A percentile compares a stretch with the other conserved stretches of the same genome.
These are phyloP conservation scores for Pseudogymnoascus sp. DNA, from an alignment of 2,329 filamentous ascomycete species.

Conservation along the genomic window DNA sequence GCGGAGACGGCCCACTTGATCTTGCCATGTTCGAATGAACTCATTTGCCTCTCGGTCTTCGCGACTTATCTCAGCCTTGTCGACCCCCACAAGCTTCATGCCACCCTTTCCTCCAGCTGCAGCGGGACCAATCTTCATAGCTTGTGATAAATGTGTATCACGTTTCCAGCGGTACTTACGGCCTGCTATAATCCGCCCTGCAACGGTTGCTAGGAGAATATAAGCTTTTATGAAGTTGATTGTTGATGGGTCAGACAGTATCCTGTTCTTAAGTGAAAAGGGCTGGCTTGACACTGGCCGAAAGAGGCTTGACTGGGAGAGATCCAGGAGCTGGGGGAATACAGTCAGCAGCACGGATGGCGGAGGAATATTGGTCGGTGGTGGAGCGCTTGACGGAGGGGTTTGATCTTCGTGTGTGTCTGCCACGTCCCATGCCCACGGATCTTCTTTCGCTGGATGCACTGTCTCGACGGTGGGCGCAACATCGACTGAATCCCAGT, in stretches of 20 bases:
- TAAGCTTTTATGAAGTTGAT: slow-evolving; percentile 58
- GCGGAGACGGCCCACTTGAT: slow-evolving; percentile 66
- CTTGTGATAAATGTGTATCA: slow-evolving; percentile 74
- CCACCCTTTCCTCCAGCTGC: slow-evolving; percentile 67
- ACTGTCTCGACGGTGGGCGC: neutral
- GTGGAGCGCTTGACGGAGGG: slow-evolving; percentile 29
- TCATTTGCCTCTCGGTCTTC: slow-evolving; percentile 82
- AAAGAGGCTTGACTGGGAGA: slow-evolving; percentile 58
- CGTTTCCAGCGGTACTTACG: slow-evolving; percentile 85
- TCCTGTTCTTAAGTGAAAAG: slow-evolving; percentile 50
- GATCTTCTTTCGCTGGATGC: slow-evolving; percentile 17
- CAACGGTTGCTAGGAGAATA: slow-evolving; percentile 55
- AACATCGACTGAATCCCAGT: neutral
- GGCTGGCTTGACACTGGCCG: slow-evolving; percentile 54
- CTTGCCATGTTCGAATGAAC: slow-evolving; percentile 66
- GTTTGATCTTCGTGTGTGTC: slow-evolving; percentile 16
- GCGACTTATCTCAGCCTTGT: slow-evolving; percentile 71
- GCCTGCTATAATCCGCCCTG: slow-evolving; percentile 75
- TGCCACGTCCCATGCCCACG: slow-evolving; percentile 28
- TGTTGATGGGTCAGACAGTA: slow-evolving; percentile 56
- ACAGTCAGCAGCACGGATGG: slow-evolving; percentile 73
- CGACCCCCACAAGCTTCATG: slow-evolving; percentile 86
- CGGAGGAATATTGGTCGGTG: slow-evolving; percentile 82
- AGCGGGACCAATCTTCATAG: slow-evolving; percentile 76
- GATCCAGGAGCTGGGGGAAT: slow-evolving; percentile 63